Percentiles rank a stretch among this genome's conserved stretches.
These are phyloP conservation scores for Cystobasidium sp. DNA, from an alignment of 1,284 basidiomycete genomes.

Conservation along the genomic window DNA sequence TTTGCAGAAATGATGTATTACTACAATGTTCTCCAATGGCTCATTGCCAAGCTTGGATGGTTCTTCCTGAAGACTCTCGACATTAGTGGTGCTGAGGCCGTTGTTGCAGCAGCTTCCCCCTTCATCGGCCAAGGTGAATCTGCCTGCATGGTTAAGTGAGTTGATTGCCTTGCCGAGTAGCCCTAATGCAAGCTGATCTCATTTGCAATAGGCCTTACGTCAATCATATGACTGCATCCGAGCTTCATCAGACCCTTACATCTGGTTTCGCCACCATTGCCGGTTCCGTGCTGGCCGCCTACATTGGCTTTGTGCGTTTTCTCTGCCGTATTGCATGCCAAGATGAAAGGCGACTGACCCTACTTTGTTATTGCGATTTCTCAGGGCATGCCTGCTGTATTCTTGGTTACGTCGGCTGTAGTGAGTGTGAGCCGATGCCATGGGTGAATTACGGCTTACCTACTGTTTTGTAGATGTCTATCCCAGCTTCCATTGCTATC, in stretches of 20 bases:
- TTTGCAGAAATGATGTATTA: constrained; percentile 86
- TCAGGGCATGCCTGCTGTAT: constrained; percentile 72
- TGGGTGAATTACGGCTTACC: not conserved
- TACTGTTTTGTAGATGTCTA: constrained; percentile 68
- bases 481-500: constrained; percentile 88
- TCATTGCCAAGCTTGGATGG: constrained; percentile 83
- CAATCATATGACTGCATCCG: constrained; percentile 83
- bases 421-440: not conserved
- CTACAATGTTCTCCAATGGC: constrained; percentile 84
- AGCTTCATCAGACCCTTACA: constrained; percentile 85
- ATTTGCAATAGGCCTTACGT: constrained; percentile 72
- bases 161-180: not conserved
- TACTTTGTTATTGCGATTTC: constrained; percentile 56
- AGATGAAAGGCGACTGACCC: not conserved
- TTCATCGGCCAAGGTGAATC: constrained; percentile 90
- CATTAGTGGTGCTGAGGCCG: constrained; percentile 77
- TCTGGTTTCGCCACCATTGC: constrained; percentile 92
- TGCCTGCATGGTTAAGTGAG: constrained; percentile 67
- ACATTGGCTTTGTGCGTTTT: constrained; percentile 62
- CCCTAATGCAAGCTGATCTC: not conserved
- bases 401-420: constrained; percentile 61
- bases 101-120: constrained; percentile 86
- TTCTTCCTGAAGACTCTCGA: constrained; percentile 88
- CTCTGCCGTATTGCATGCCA: not conserved
- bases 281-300: constrained; percentile 83